Evolutionary conservation across 139 green algal species (phyloP).

Genomic region (Parachlorella kessleri): DNA sequence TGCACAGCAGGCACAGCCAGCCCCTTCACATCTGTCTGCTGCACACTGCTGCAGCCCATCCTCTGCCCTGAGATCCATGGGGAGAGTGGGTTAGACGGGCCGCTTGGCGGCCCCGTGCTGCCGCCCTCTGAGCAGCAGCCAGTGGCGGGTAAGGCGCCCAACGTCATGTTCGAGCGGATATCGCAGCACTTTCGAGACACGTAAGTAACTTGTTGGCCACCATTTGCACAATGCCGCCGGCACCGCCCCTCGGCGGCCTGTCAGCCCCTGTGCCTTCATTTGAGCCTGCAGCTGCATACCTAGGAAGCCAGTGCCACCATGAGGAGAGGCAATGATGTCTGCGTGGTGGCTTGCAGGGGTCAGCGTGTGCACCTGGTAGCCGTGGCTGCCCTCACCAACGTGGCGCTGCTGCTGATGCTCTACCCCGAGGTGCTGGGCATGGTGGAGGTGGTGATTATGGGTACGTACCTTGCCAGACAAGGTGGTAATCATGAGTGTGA

Average conservation of each 20-base stretch:
- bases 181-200: neutral
- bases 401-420: conserved; percentile 83
- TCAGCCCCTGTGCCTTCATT: too few species aligned
- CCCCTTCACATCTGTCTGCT: neutral
- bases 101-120: conserved; percentile 28
- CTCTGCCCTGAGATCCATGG: conserved; percentile 96
- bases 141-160: conserved; percentile 60
- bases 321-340: too few species aligned
- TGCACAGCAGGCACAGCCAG: too few species aligned
- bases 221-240: too few species aligned
- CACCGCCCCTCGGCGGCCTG: too few species aligned
- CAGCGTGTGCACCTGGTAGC: conserved; percentile 70
- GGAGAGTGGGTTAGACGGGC: conserved; percentile 69
- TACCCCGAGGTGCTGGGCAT: conserved; percentile 77
- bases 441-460: conserved; percentile 83
- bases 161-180: conserved; percentile 76
- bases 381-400: conserved; percentile 92
- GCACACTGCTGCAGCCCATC: conserved; percentile 35
- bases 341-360: conserved; percentile 5
- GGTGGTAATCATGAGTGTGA: too few species aligned
- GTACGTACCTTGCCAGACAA: too few species aligned
- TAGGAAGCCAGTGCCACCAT: too few species aligned
- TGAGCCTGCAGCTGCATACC: too few species aligned
- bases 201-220: too few species aligned
- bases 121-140: conserved; percentile 16